phyloP scores from a whole-genome alignment of 164 flowering plant genomes.

The Chimonanthus praecox region DNA sequence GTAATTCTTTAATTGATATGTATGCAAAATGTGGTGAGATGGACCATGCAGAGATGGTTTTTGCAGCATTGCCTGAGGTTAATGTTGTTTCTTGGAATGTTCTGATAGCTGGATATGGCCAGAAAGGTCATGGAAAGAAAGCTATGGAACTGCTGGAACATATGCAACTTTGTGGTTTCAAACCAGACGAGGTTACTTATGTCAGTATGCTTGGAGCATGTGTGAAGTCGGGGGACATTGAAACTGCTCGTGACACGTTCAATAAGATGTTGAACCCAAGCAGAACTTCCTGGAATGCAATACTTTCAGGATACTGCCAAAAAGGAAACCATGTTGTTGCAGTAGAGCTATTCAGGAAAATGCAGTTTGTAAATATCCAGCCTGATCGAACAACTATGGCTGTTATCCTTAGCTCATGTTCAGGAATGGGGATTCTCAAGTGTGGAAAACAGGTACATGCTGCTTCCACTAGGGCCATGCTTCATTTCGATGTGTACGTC shows the following conservation, averaged over 20 bases:
- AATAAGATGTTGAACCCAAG: constrained; percentile 43
- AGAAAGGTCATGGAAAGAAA: constrained; percentile 44
- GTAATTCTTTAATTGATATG: constrained; percentile 15
- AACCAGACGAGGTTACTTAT: constrained; percentile 61
- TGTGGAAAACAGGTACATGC: constrained; percentile 78
- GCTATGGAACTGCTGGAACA: constrained; percentile 51
- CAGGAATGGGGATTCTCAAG: constrained; percentile 46
- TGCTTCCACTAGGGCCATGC: constrained; percentile 28
- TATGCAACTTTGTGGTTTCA: constrained; percentile 58
- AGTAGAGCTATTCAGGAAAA: constrained; percentile 53
- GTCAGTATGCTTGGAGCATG: constrained; percentile 69
- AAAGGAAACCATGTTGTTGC: constrained; percentile 47
- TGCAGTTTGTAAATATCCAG: constrained; percentile 54
- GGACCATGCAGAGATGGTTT: constrained; percentile 42
- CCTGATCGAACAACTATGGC: constrained; percentile 68
- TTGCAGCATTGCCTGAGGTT: constrained; percentile 38
- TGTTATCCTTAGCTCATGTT: constrained; percentile 64
- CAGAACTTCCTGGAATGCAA: constrained; percentile 71
- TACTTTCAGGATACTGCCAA: constrained; percentile 65
- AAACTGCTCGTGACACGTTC: constrained; percentile 44
- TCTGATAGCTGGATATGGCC: constrained; percentile 64
- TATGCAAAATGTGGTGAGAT: constrained; percentile 40
- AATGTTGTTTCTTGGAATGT: constrained; percentile 79
- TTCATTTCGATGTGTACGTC: constrained; percentile 55
- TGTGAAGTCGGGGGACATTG: constrained; percentile 51